These are phyloP conservation scores for Aureobasidium leucospermi DNA, from an alignment of 2,329 filamentous ascomycete species.

Conservation along the genomic window DNA sequence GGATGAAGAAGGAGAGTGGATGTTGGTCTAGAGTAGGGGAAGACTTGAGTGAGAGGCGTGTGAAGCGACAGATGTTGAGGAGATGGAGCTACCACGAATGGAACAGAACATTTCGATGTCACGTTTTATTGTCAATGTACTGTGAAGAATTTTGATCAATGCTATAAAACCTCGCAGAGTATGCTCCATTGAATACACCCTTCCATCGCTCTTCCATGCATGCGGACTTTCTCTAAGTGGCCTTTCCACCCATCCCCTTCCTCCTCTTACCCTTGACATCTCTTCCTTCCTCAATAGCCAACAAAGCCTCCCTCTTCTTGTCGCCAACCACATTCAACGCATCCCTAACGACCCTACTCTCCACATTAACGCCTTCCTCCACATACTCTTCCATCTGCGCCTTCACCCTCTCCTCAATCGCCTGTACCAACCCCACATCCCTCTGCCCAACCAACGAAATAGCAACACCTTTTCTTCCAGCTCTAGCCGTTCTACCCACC, in stretches of 20 bases:
- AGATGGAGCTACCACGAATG: too few species aligned
- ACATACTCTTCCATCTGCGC: slow-evolving; percentile 72
- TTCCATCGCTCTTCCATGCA: too few species aligned
- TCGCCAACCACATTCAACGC: slow-evolving; percentile 85
- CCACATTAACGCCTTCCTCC: slow-evolving; percentile 91
- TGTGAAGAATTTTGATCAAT: too few species aligned
- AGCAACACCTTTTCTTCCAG: slow-evolving; percentile 72
- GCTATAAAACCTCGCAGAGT: too few species aligned
- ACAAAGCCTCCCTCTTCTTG: slow-evolving; percentile 84
- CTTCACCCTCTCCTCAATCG: slow-evolving; percentile 79
- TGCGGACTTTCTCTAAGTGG: too few species aligned
- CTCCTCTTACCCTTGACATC: slow-evolving; percentile 81
- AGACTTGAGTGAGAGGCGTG: too few species aligned
- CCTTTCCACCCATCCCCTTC: slow-evolving; percentile 22
- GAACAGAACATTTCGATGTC: too few species aligned
- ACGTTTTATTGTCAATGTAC: too few species aligned
- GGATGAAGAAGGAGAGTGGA: too few species aligned
- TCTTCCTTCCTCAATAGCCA: slow-evolving; percentile 86
- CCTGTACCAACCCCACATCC: slow-evolving; percentile 83
- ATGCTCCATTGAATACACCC: too few species aligned
- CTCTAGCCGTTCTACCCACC: slow-evolving; percentile 89
- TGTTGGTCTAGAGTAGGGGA: too few species aligned
- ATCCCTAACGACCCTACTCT: slow-evolving; percentile 78
- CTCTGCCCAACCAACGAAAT: slow-evolving; percentile 88
- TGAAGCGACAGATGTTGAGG: too few species aligned